Base-by-base conservation (phyloP, 2,329 filamentous ascomycete species). In the Phialocephala sp. region DNA sequence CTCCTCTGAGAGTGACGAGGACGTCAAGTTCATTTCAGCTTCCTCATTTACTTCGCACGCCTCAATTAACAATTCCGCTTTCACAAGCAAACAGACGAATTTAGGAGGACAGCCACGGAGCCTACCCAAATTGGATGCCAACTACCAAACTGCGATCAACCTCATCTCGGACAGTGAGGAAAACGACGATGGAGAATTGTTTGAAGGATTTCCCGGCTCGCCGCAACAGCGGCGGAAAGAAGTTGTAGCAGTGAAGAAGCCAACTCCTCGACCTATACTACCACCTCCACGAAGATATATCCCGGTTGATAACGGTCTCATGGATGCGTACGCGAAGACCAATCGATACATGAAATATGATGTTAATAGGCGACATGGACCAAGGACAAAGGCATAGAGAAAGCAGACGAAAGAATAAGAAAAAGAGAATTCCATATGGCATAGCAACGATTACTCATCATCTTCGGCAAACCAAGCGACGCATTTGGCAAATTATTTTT, bases 261-360 rank as follows among this genome's bases (percentile, higher is more conserved):
- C 27, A 9, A 6, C 8, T 14, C n/a, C 20, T 57, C 27, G 20
- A 47, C 32, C 43, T 43, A 43, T n/a, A 43, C 15, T n/a, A 6
- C 15, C 41, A 11, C 54, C 39, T n/a, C 12, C 32, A 11, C 37
- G 22, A 36, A 47, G 43, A 35, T 72, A 72, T 54, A 56, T 68
- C 1, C 68, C 71, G 1, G 71, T 71, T n/a, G 66, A 73, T 56
- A 73, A 73, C 57, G 64, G 59, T 12, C 50, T 22, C 2, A 67
- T 72, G 41, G 24, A 27, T 11, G 64, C 66, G 4, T 73, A 73
- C 61, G 65, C 63, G 32, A 58, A 68, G 39, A 72, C 72, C 8
- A 39, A 66, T 36, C 22, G 24, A 4, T 52, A 59, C 12, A 66
- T 69, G 61, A 60, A 54, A 12, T 54, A 24, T n/a, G 36, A 35